Evolutionary conservation across 495 filamentous ascomycete genomes (phyloP), one percentile per base, ranked within the genome.

Genomic region (Aspergillus heteromorphus): DNA sequence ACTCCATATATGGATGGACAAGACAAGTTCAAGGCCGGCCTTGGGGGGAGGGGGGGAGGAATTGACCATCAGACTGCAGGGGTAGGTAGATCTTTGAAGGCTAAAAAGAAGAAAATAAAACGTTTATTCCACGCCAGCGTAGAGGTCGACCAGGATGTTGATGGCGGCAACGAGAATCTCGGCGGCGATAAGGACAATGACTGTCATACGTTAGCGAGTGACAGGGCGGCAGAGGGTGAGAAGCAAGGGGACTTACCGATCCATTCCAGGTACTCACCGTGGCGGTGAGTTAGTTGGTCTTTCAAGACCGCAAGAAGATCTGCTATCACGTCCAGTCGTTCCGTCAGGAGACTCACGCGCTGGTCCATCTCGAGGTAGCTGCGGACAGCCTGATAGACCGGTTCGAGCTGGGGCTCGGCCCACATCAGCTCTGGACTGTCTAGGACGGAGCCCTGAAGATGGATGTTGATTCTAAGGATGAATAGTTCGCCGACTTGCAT

Each of bases 401-500:
- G 93, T 60, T 97, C 93, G 16, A 98, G 78, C 65, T 96, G 91
- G 13, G 93, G 93, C 70, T 98, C 93, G 38, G 91, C 88, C 93
- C 93, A 98, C 82, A 98, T 97, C 18, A 98, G 79, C 68, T 98
- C 93, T 1, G 93, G 93, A 8, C 91, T 92, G 60, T 98, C 93
- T n/a, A 98, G 85, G 10, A 98, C 91, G 21, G 86, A 91, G 34
- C 95, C 95, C 69, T 98, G 96, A 11, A 98, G 79, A 73, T 98
- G 95, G 63, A 98, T 96, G 64, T 92, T 96, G 74, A 98, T 97
- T 23, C 92, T 81, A 10, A 98, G 72, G 62, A 98, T 97, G 70
- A 98, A 98, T 11, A 98, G 82, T 70, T 98, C 89, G 66, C 93
- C 93, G 53, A 98, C 95, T 65, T 97, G 91, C 89, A 96, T 96